phyloP scores from a whole-genome alignment of 352 stramenopile species.

The Saprolegnia parasitica region DNA sequence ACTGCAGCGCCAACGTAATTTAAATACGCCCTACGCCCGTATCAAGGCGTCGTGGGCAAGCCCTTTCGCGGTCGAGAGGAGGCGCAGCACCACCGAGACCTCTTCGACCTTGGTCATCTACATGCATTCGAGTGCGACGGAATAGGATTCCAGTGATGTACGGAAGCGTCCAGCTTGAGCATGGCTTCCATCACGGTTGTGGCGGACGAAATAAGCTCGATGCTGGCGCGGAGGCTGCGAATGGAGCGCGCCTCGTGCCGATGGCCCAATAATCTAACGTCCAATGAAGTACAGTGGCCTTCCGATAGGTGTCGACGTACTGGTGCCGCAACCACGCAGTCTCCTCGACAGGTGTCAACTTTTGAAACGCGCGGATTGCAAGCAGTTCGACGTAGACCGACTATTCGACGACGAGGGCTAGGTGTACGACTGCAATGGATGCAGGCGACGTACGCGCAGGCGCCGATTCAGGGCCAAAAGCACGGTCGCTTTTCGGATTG shows the following conservation, averaged over 20 bases:
- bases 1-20: too few species aligned
- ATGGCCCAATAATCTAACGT: constrained; percentile 4
- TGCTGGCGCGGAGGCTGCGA: not conserved
- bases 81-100: constrained; percentile 4
- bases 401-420: not conserved
- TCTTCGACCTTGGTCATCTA: constrained; percentile 4
- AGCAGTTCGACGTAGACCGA: constrained; percentile 22
- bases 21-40: too few species aligned
- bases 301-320: not conserved
- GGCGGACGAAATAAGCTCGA: not conserved
- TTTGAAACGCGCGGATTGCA: not conserved
- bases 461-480: constrained; percentile 8
- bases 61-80: not conserved
- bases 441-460: not conserved
- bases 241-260: not conserved
- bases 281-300: not conserved
- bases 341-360: constrained; percentile 6
- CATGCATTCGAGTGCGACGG: too few species aligned
- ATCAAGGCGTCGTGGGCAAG: too few species aligned
- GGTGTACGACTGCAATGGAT: too few species aligned
- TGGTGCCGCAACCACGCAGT: constrained; percentile 1
- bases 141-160: not conserved
- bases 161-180: not conserved
- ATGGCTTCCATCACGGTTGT: not conserved
- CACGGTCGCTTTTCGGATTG: constrained; percentile 2